These are phyloP conservation scores for Microdochium trichocladiopsis DNA, from an alignment of 2,329 filamentous ascomycete genomes.

Conservation along the genomic window DNA sequence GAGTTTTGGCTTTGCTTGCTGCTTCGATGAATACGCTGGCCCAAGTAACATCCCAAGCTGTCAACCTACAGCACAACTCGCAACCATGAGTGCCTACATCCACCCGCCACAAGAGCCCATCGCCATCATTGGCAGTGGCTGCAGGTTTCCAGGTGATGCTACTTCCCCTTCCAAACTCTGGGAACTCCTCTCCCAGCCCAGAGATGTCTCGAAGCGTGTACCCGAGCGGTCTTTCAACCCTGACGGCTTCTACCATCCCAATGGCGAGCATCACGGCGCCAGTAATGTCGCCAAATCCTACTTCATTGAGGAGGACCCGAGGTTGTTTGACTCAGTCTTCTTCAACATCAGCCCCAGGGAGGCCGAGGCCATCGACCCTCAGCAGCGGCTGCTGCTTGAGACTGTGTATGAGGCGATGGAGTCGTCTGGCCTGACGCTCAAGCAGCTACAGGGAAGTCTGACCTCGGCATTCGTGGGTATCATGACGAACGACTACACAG, in stretches of 20 bases:
- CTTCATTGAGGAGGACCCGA: constrained; percentile 17
- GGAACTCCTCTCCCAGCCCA: constrained; percentile 2
- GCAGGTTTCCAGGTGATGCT: background rate
- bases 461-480: background rate
- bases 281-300: constrained; percentile 20
- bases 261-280: constrained; percentile 21
- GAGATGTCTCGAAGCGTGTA: constrained; percentile 10
- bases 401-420: constrained; percentile 28
- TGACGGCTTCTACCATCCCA: constrained; percentile 10
- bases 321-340: constrained; percentile 21
- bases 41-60: background rate
- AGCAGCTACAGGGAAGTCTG: background rate
- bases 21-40: background rate
- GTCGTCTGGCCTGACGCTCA: constrained; percentile 13
- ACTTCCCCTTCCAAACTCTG: background rate
- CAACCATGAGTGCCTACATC: constrained; percentile 1
- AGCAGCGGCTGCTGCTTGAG: constrained; percentile 23
- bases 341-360: constrained; percentile 27
- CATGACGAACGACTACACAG: constrained; percentile 13
- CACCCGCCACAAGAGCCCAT: constrained; percentile 3
- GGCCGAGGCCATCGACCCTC: constrained; percentile 24
- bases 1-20: background rate
- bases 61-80: constrained; percentile 6
- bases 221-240: constrained; percentile 18
- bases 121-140: background rate